Percentiles rank a stretch among this genome's conserved stretches.
Conservation (phyloP, 2,329 filamentous ascomycete species). For the Claviceps fusiformis region DNA sequence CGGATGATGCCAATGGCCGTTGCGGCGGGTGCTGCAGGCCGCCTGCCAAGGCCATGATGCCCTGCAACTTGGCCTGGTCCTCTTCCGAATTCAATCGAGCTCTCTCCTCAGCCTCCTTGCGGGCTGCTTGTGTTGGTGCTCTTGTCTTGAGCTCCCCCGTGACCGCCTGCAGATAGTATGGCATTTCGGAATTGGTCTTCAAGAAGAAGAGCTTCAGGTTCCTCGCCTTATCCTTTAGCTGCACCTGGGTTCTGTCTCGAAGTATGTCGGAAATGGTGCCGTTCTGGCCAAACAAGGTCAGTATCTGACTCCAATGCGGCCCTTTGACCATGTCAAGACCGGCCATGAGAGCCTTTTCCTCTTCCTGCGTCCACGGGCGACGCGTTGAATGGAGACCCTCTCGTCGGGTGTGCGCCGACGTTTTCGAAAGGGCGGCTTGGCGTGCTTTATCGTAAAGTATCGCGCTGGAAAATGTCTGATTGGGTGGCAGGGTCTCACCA, state of each 20-base stretch:
- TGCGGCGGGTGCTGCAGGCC: conserved; percentile 33
- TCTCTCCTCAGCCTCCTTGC: conserved; percentile 53
- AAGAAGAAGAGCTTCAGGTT: conserved; percentile 86
- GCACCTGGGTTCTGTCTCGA: conserved; percentile 80
- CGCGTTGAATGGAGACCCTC: conserved; percentile 49
- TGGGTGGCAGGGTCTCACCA: conserved; percentile 35
- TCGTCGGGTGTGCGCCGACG: conserved; percentile 38
- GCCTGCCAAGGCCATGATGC: conserved; percentile 42
- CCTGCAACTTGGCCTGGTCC: conserved; percentile 45
- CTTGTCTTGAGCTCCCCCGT: conserved; percentile 82
- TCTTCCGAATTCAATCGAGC: conserved; percentile 45
- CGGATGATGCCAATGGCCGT: conserved; percentile 5
- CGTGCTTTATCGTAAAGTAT: conserved; percentile 45
- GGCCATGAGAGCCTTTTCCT: conserved; percentile 81
- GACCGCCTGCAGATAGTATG: conserved; percentile 73
- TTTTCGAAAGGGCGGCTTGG: conserved; percentile 44
- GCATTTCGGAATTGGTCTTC: conserved; percentile 83
- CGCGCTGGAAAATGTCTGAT: conserved; percentile 41
- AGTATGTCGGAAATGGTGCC: conserved; percentile 71
- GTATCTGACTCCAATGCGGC: conserved; percentile 85
- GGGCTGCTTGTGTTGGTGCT: conserved; percentile 59
- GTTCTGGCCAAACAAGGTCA: conserved; percentile 67
- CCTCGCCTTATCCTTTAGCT: conserved; percentile 82
- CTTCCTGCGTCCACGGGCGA: conserved; percentile 75
- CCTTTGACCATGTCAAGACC: conserved; percentile 81